These are phyloP conservation scores for Amanita pallidorosea DNA, from an alignment of 768 basidiomycete genomes.

Conservation along the genomic window DNA sequence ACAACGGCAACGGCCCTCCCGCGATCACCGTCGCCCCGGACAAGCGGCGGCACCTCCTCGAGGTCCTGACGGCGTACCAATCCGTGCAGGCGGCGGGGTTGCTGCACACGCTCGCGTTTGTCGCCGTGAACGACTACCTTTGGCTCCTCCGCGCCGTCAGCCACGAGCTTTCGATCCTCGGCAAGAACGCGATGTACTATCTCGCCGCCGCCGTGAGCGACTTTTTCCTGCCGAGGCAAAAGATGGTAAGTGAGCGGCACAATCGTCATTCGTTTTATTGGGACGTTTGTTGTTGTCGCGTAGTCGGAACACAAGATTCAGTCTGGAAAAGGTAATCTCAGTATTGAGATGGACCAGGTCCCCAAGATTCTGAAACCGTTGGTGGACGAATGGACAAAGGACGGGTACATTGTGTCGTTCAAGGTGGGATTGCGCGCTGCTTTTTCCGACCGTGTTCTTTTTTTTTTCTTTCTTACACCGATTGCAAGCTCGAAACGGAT, in stretches of 20 bases:
- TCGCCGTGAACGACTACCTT: slow-evolving; percentile 93
- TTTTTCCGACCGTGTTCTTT: no score
- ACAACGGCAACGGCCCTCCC: slow-evolving; percentile 20
- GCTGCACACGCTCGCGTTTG: slow-evolving; percentile 80
- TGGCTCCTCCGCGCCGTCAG: slow-evolving; percentile 82
- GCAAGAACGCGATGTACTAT: slow-evolving; percentile 81
- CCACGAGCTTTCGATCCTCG: slow-evolving; percentile 61
- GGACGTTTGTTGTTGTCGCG: no score
- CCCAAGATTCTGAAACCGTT: slow-evolving; percentile 92
- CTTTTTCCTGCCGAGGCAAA: slow-evolving; percentile 89
- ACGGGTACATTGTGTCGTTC: slow-evolving; percentile 93
- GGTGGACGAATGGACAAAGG: slow-evolving; percentile 87
- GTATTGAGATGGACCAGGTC: slow-evolving; percentile 98
- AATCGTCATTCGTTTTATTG: no score
- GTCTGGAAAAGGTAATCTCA: slow-evolving; percentile 86
- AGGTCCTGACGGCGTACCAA: slow-evolving; percentile 74
- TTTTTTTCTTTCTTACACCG: not conserved
- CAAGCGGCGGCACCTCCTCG: slow-evolving; percentile 54
- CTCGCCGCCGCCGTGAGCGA: slow-evolving; percentile 97
- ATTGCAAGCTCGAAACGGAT: slow-evolving; percentile 84
- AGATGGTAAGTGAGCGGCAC: slow-evolving; percentile 45
- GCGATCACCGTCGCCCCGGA: slow-evolving; percentile 57
- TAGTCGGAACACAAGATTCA: slow-evolving; percentile 99
- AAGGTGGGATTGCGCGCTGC: slow-evolving; percentile 51
- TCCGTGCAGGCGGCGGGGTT: slow-evolving; percentile 62